phyloP scores from a whole-genome alignment of 306 rosid genomes.

The Erythrophleum fordii region DNA sequence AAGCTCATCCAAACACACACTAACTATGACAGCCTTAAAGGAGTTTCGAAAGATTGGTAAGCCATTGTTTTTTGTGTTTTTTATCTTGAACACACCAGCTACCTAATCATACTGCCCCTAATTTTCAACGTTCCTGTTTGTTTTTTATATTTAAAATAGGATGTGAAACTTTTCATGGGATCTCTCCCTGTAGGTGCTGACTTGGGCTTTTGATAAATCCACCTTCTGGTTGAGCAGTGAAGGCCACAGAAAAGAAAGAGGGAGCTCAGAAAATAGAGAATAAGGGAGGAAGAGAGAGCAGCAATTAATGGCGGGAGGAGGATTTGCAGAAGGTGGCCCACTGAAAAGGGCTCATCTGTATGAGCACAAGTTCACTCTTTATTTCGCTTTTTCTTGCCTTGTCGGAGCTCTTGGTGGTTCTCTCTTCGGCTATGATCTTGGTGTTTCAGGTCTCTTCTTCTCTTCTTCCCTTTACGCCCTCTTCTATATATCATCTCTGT shows the following conservation, averaged over 20 bases:
- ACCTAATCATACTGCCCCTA: background rate
- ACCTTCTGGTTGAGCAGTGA: background rate
- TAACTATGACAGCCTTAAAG: too few relatives aligned
- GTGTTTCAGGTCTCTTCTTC: slow-evolving; percentile 96
- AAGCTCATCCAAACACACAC: too few relatives aligned
- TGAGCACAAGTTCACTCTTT: slow-evolving; percentile 64
- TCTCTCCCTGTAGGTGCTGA: background rate
- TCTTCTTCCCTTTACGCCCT: too few relatives aligned
- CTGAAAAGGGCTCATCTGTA: slow-evolving; percentile 81
- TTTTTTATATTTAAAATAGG: too few relatives aligned
- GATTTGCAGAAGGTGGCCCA: slow-evolving; percentile 42
- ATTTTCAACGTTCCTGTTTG: background rate
- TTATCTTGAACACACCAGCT: too few relatives aligned
- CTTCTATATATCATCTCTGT: background rate
- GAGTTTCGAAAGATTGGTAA: too few relatives aligned
- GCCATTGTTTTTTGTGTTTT: too few relatives aligned
- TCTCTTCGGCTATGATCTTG: slow-evolving; percentile 94
- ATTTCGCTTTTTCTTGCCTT: slow-evolving; percentile 69
- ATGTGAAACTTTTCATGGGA: background rate
- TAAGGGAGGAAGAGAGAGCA: background rate
- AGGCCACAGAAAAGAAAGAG: background rate
- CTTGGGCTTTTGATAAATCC: background rate
- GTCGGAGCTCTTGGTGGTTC: slow-evolving; percentile 97
- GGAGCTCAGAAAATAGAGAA: background rate
- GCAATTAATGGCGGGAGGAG: slow-evolving; percentile 83